These are phyloP conservation scores for Sphaerulina vaccinii DNA, from an alignment of 2,329 filamentous ascomycete species.

Conservation along the genomic window DNA sequence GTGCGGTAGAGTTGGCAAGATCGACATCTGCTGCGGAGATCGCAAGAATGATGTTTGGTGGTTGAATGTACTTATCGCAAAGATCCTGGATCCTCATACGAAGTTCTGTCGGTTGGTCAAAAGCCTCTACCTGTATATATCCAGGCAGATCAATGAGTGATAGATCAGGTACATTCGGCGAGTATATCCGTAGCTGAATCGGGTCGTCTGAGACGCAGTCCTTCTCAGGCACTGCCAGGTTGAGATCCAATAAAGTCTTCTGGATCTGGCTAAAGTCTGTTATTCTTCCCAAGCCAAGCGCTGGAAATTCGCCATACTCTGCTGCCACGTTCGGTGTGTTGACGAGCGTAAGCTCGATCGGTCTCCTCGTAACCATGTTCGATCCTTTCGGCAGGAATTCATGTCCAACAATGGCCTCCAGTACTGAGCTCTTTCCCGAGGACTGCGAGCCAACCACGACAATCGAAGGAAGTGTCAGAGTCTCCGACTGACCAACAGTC, in stretches of 20 bases:
- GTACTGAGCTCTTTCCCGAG: conserved; percentile 93
- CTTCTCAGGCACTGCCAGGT: conserved; percentile 82
- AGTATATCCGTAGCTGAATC: conserved; percentile 93
- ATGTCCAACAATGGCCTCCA: conserved; percentile 95
- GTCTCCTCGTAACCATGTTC: conserved; percentile 96
- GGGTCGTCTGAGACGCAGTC: conserved; percentile 96
- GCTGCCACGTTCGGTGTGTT: conserved; percentile 84
- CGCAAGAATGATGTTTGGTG: conserved; percentile 92
- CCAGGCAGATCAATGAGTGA: conserved; percentile 95
- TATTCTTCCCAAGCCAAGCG: conserved; percentile 83
- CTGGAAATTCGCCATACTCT: conserved; percentile 95
- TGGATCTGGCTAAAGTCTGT: conserved; percentile 92
- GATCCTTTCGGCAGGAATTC: conserved; percentile 97
- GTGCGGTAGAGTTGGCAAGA: conserved; percentile 89
- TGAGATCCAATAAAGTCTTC: conserved; percentile 89
- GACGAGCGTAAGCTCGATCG: conserved; percentile 92
- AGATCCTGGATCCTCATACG: conserved; percentile 96
- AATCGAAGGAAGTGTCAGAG: conserved; percentile 87
- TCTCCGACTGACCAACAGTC: conserved; percentile 85
- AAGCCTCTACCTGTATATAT: conserved; percentile 92
- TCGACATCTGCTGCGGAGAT: conserved; percentile 98
- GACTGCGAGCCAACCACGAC: conserved; percentile 99
- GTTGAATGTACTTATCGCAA: conserved; percentile 96
- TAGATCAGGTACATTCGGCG: conserved; percentile 89
- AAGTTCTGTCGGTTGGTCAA: conserved; percentile 84